A percentile compares a stretch with the other conserved stretches of the same genome.
Conservation (phyloP, 2,329 filamentous ascomycete genomes). For the Lasiodiplodia sp. region DNA sequence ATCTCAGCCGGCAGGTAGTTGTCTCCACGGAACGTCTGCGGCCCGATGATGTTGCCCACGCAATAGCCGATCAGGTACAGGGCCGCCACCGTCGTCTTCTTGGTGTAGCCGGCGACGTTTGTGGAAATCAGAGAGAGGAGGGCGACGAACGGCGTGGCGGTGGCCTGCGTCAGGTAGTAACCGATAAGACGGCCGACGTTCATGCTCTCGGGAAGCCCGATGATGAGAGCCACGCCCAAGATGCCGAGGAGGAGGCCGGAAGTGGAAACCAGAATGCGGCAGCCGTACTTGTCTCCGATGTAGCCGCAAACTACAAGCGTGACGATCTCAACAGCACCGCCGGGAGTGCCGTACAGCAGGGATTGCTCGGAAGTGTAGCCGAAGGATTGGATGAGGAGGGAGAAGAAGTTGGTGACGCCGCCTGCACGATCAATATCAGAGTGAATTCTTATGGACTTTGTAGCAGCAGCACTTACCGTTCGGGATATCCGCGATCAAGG, state of each 20-base stretch:
- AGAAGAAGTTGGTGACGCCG: constrained; percentile 68
- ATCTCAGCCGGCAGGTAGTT: constrained; percentile 72
- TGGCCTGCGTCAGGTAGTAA: constrained; percentile 70
- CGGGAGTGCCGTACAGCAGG: constrained; percentile 70
- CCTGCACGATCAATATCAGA: constrained; percentile 36
- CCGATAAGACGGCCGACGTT: constrained; percentile 67
- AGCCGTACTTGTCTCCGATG: constrained; percentile 63
- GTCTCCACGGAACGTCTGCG: constrained; percentile 51
- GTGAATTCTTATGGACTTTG: not conserved
- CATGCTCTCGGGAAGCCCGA: constrained; percentile 65
- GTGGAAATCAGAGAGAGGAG: constrained; percentile 68
- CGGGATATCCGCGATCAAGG: constrained; percentile 64
- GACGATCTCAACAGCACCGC: constrained; percentile 70
- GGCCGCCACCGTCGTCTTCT: constrained; percentile 63
- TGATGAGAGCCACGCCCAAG: constrained; percentile 70
- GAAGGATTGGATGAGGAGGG: constrained; percentile 67
- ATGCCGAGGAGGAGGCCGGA: constrained; percentile 61
- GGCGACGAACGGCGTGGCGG: constrained; percentile 68
- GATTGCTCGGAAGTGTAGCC: constrained; percentile 70
- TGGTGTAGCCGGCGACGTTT: constrained; percentile 67
- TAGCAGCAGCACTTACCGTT: constrained; percentile 51
- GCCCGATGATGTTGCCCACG: constrained; percentile 53
- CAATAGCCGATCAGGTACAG: constrained; percentile 61
- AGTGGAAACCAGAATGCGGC: constrained; percentile 65
- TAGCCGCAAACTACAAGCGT: constrained; percentile 63